Percentiles rank a stretch among this genome's conserved stretches.
phyloP scores from a whole-genome alignment of 139 green algal species.

The Diplosphaera chodatii region DNA sequence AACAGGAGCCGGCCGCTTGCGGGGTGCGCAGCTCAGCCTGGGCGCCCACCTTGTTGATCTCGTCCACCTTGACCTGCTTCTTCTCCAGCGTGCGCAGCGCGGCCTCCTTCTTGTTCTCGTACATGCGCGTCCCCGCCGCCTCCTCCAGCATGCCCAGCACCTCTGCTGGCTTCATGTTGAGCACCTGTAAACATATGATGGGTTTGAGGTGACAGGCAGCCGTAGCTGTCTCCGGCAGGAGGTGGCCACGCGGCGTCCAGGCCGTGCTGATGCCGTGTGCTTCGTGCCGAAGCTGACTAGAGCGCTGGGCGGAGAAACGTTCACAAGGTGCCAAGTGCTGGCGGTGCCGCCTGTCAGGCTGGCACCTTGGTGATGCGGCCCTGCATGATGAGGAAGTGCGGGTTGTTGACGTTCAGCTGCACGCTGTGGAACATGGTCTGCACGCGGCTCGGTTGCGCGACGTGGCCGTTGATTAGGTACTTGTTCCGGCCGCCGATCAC shows the following conservation, averaged over 20 bases:
- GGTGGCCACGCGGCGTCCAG: no score
- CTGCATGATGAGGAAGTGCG: conserved; percentile 99
- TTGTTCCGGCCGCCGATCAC: conserved; percentile 95
- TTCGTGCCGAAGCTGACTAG: no score
- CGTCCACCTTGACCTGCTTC: conserved; percentile 90
- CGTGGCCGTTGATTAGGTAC: conserved; percentile 95
- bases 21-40: no score
- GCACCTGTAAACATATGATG: no score
- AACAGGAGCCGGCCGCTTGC: no score
- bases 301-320: no score
- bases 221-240: no score
- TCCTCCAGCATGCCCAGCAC: conserved; percentile 97
- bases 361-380: conserved; percentile 90
- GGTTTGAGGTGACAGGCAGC: no score
- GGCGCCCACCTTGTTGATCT: conserved; percentile 93
- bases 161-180: conserved; percentile 99
- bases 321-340: no score
- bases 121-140: conserved; percentile 94
- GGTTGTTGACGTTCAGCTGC: conserved; percentile 99
- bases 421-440: conserved; percentile 98
- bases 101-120: conserved; percentile 96
- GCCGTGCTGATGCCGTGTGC: no score
- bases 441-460: conserved; percentile 88
- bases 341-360: no score
- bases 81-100: conserved; percentile 82